These are phyloP conservation scores for Przewalskia tangutica DNA, from an alignment of 257 asterid genomes.

Conservation along the genomic window DNA sequence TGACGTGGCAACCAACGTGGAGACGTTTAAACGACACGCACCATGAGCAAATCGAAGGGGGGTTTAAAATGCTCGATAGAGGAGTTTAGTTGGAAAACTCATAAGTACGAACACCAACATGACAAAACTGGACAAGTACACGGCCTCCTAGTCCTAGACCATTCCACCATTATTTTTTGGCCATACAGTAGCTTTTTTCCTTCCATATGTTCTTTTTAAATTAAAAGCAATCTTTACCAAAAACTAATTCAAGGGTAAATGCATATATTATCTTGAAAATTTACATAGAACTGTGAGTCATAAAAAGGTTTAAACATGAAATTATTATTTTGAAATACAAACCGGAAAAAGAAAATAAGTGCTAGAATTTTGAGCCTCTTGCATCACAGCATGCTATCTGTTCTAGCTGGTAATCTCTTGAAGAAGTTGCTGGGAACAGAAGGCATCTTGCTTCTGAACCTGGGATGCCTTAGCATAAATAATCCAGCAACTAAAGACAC, in stretches of 20 bases:
- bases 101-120: no score
- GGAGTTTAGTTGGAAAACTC: no score
- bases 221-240: not conserved
- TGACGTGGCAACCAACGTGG: no score
- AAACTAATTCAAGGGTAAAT: not conserved
- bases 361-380: not conserved
- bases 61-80: no score
- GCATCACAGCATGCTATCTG: conserved; percentile 59
- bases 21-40: no score
- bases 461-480: conserved; percentile 56
- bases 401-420: conserved; percentile 51
- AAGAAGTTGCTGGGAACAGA: conserved; percentile 60
- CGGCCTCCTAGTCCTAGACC: no score
- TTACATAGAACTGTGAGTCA: not conserved
- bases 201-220: not conserved
- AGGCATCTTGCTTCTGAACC: conserved; percentile 63
- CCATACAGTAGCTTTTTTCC: not conserved
- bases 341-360: not conserved
- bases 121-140: no score
- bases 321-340: not conserved
- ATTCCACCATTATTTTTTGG: not conserved
- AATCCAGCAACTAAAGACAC: conserved; percentile 41
- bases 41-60: no score
- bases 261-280: not conserved
- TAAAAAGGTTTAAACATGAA: not conserved